Percentiles rank a stretch among this genome's conserved stretches.
These are phyloP conservation scores for Fraxinus floribunda DNA, from an alignment of 305 asterid species.

Conservation along the genomic window DNA sequence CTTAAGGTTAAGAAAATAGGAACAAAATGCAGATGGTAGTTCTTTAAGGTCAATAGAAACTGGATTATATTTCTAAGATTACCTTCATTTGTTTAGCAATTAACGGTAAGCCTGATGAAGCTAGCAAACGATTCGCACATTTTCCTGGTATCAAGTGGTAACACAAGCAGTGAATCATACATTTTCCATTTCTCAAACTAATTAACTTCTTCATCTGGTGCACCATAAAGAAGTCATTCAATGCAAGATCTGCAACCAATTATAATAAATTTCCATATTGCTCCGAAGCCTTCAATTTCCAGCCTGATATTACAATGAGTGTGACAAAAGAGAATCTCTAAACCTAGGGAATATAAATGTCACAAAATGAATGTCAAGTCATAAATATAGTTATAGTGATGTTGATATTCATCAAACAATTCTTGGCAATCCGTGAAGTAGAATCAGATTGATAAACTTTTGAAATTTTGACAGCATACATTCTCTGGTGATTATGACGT, in stretches of 20 bases:
- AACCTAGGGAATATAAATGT: not conserved
- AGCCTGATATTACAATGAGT: not conserved
- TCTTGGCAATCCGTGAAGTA: not conserved
- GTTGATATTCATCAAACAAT: not conserved
- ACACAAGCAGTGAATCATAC: conserved; percentile 2
- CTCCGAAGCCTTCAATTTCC: not conserved
- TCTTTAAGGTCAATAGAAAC: not conserved
- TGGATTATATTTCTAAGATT: conserved; percentile 18
- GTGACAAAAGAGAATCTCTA: not conserved
- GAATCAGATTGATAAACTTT: not conserved
- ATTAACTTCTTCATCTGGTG: conserved; percentile 6
- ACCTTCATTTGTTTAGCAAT: conserved; percentile 98
- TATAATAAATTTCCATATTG: not conserved
- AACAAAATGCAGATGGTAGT: conserved; percentile 12
- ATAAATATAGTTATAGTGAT: not conserved
- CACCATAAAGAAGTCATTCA: conserved; percentile 12
- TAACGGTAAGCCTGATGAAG: conserved; percentile 86
- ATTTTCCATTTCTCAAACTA: not conserved
- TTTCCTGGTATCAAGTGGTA: conserved; percentile 59
- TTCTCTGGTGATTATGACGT: not conserved
- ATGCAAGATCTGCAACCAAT: not conserved
- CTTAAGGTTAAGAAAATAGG: conserved; percentile 18
- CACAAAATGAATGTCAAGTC: not conserved
- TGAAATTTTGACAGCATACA: not conserved
- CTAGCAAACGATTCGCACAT: conserved; percentile 92